Conservation (phyloP, 1,284 basidiomycete genomes). For the Rhodotorula sp. region DNA sequence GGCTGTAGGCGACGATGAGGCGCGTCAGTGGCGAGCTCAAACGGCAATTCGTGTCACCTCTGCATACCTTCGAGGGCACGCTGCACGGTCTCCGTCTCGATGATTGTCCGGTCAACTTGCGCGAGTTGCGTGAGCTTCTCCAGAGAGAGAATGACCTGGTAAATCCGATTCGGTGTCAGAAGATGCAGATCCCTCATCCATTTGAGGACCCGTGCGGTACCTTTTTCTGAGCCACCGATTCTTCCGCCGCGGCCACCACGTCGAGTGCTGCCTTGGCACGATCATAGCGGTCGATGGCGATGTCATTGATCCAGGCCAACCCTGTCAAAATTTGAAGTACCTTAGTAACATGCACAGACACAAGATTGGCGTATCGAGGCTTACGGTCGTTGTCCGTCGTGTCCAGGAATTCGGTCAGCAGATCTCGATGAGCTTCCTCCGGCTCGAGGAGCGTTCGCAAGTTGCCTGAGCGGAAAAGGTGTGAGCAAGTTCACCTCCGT, state of each 20-base stretch:
- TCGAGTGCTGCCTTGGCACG: constrained; percentile 67
- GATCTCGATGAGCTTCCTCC: constrained; percentile 60
- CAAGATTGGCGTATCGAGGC: not conserved
- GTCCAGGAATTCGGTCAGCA: constrained; percentile 74
- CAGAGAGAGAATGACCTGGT: constrained; percentile 82
- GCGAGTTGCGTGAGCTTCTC: constrained; percentile 84
- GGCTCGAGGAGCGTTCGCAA: constrained; percentile 72
- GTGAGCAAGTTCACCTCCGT: not conserved
- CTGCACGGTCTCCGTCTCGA: constrained; percentile 43
- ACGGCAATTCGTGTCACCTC: not conserved
- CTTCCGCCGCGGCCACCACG: constrained; percentile 60
- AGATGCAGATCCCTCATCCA: not conserved
- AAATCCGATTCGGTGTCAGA: not conserved
- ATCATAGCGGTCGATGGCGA: constrained; percentile 67
- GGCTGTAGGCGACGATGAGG: not conserved
- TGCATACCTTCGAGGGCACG: constrained; percentile 47
- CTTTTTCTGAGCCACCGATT: constrained; percentile 63
- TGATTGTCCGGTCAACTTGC: constrained; percentile 56
- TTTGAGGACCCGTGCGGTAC: constrained; percentile 51
- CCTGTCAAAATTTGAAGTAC: constrained; percentile 34
- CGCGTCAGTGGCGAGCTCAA: constrained; percentile 31
- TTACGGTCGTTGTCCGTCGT: constrained; percentile 59
- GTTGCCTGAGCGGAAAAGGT: constrained; percentile 58
- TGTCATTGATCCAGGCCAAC: constrained; percentile 84
- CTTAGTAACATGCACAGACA: not conserved